Conservation (phyloP, 257 asterid species). For the Voacanga thouarsii region DNA sequence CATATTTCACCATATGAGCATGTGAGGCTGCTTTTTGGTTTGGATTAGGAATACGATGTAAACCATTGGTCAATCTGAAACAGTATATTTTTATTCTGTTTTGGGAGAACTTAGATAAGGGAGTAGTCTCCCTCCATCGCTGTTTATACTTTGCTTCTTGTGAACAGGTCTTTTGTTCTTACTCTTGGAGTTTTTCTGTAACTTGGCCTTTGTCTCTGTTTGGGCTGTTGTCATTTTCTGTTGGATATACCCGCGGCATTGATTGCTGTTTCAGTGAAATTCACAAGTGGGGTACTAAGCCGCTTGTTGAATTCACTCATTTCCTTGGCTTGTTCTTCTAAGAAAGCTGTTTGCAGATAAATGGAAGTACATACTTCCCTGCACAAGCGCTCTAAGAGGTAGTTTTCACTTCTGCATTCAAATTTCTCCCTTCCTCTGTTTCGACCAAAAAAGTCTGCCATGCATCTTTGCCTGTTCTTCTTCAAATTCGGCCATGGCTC, state of each 20-base stretch:
- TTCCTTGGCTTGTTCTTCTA: conserved; percentile 4
- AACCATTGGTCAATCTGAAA: conserved; percentile 24
- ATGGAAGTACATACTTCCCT: conserved; percentile 15
- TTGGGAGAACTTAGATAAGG: conserved; percentile 24
- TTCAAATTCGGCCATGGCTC: neutral
- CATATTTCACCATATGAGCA: conserved; percentile 7
- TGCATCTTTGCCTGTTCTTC: neutral
- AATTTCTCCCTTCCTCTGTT: neutral
- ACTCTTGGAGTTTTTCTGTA: conserved; percentile 39
- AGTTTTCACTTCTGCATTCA: neutral
- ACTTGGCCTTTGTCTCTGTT: conserved; percentile 29
- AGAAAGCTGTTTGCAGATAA: conserved; percentile 9
- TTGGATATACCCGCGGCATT: conserved; percentile 51
- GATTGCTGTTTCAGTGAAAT: conserved; percentile 37
- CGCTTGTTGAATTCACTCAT: conserved; percentile 6
- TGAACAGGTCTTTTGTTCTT: conserved; percentile 26
- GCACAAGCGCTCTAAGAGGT: conserved; percentile 28
- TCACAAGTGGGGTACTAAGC: conserved; percentile 29
- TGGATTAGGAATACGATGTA: conserved; percentile 8
- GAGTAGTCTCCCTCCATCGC: conserved; percentile 28
- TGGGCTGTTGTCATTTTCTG: conserved; percentile 41
- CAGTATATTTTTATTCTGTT: conserved; percentile 27
- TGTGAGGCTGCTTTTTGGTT: neutral
- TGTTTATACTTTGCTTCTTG: conserved; percentile 12
- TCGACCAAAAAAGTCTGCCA: neutral